phyloP scores from a whole-genome alignment of 805 yeast genomes.

The Blastobotrys peoriensis region DNA sequence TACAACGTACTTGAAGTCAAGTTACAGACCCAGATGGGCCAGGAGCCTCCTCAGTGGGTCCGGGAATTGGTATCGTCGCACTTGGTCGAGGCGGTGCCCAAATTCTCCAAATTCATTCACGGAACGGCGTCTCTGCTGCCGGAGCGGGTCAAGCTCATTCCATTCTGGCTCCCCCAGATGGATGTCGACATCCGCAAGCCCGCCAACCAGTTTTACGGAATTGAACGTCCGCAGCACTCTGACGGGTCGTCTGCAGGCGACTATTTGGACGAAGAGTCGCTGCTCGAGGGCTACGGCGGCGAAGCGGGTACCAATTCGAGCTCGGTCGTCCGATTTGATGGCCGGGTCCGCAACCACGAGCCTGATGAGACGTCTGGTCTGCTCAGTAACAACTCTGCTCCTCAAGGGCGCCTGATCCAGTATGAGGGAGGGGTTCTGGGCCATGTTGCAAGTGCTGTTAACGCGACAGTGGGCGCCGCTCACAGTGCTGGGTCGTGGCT shows the following conservation, averaged over 20 bases:
- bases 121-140: constrained; percentile 92
- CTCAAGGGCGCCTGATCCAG: constrained; percentile 5
- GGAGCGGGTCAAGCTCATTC: constrained; percentile 74
- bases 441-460: background rate
- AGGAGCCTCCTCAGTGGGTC: constrained; percentile 98
- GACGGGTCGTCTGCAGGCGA: constrained; percentile 23
- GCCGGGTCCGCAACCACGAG: constrained; percentile 3
- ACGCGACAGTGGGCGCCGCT: constrained; percentile 7
- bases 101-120: constrained; percentile 94
- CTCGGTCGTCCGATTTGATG: constrained; percentile 3
- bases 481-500: constrained; percentile 15
- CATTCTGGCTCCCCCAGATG: constrained; percentile 99
- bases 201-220: constrained; percentile 55
- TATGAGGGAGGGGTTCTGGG: constrained; percentile 2
- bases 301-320: constrained; percentile 18
- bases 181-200: constrained; percentile 92
- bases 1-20: constrained; percentile 97
- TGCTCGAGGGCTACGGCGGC: background rate
- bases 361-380: constrained; percentile 23
- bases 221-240: constrained; percentile 41
- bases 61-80: constrained; percentile 86
- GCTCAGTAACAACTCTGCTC: background rate
- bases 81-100: constrained; percentile 96
- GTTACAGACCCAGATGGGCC: constrained; percentile 95
- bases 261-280: constrained; percentile 22